These are phyloP conservation scores for Fagus crenata DNA, from an alignment of 306 rosid species.

Conservation along the genomic window DNA sequence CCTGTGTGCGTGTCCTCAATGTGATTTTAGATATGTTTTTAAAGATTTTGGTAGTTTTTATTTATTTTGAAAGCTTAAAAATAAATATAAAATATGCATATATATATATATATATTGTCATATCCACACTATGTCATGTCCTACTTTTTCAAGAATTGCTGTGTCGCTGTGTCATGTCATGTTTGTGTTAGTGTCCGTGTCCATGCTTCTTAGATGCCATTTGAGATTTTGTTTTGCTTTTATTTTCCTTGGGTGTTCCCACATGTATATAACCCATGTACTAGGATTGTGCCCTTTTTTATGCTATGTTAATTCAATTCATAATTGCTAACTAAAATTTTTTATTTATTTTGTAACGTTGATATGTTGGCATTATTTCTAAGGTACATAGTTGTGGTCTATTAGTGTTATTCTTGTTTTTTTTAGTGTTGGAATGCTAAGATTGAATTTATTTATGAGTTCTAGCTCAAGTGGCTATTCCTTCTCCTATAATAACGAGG, in stretches of 20 bases:
- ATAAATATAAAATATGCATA: too few relatives aligned
- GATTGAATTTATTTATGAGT: background rate
- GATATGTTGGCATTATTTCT: background rate
- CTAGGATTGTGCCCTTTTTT: background rate
- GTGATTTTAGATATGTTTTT: too few relatives aligned
- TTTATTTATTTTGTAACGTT: background rate
- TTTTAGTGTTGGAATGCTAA: background rate
- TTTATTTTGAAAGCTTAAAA: too few relatives aligned
- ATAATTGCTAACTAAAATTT: background rate
- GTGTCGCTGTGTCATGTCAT: too few relatives aligned
- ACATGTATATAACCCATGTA: background rate
- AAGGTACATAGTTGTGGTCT: background rate
- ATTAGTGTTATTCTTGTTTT: background rate
- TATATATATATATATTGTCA: too few relatives aligned
- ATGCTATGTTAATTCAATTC: background rate
- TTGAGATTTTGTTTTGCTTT: background rate
- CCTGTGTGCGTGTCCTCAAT: too few relatives aligned
- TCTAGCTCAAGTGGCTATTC: background rate
- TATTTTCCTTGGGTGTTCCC: background rate
- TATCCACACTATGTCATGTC: too few relatives aligned
- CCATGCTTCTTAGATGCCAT: background rate
- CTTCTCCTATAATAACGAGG: background rate
- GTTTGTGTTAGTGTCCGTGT: too few relatives aligned
- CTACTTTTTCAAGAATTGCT: too few relatives aligned
- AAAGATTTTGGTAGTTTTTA: too few relatives aligned